Evolutionary conservation across 2,329 filamentous ascomycete genomes (phyloP).

Genomic region (Herpotrichia juniperi): DNA sequence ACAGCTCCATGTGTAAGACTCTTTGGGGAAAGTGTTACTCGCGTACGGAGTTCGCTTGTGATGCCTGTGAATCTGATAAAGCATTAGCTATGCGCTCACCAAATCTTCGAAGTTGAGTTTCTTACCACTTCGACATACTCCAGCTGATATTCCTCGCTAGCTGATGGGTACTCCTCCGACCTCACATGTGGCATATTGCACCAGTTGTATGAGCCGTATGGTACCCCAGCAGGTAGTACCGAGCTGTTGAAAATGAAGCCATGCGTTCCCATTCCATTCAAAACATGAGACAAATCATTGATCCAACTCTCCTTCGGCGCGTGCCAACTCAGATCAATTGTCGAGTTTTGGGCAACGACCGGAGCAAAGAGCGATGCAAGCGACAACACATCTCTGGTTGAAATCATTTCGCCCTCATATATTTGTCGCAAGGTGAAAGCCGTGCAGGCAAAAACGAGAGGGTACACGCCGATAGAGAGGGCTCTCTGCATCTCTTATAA

Average conservation of each 20-base stretch:
- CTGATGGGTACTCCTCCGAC: slow-evolving; percentile 65
- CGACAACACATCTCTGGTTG: slow-evolving; percentile 18
- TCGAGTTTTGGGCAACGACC: slow-evolving; percentile 19
- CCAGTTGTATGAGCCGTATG: slow-evolving; percentile 75
- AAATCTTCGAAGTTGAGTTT: not conserved
- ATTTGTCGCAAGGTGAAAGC: slow-evolving; percentile 26
- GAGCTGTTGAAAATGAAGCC: slow-evolving; percentile 78
- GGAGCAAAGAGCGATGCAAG: slow-evolving; percentile 23
- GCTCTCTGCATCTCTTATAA: slow-evolving; percentile 35
- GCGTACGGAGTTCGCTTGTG: slow-evolving; percentile 86
- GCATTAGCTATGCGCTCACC: not conserved
- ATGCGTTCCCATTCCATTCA: slow-evolving; percentile 68
- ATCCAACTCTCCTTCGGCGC: slow-evolving; percentile 52
- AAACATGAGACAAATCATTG: slow-evolving; percentile 65
- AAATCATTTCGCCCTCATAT: slow-evolving; percentile 26
- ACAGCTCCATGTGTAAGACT: slow-evolving; percentile 76
- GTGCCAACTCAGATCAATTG: slow-evolving; percentile 40
- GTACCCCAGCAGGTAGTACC: slow-evolving; percentile 55
- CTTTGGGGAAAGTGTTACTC: slow-evolving; percentile 75
- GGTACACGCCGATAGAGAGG: slow-evolving; percentile 12
- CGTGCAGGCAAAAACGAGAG: slow-evolving; percentile 22
- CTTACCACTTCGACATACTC: slow-evolving; percentile 75
- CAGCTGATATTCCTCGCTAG: slow-evolving; percentile 64
- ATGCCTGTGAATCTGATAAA: slow-evolving; percentile 72
- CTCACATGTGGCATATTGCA: slow-evolving; percentile 91